Evolutionary conservation across 2,329 filamentous ascomycete genomes (phyloP).

Genomic region (Fusarium sp.): DNA sequence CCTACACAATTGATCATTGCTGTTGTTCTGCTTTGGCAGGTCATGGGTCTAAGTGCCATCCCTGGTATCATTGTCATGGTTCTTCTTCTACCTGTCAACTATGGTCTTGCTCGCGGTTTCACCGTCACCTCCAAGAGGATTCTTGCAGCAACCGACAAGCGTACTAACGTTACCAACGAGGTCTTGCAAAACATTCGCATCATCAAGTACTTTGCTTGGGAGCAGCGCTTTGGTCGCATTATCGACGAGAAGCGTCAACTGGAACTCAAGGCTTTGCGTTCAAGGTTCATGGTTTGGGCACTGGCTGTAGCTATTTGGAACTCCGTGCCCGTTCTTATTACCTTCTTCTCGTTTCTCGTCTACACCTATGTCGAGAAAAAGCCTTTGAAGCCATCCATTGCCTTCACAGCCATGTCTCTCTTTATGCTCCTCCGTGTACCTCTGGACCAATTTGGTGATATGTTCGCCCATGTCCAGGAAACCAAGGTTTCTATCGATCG

Average conservation of each 20-base stretch:
- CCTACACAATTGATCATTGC: conserved; percentile 89
- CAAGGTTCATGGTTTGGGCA: conserved; percentile 91
- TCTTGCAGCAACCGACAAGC: conserved; percentile 91
- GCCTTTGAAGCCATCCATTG: conserved; percentile 88
- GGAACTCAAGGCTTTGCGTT: conserved; percentile 83
- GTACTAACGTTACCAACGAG: conserved; percentile 97
- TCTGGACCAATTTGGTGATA: conserved; percentile 95
- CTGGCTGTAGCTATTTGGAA: conserved; percentile 95
- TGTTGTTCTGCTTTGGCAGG: conserved; percentile 84
- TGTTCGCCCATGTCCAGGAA: conserved; percentile 98
- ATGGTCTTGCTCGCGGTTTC: conserved; percentile 88
- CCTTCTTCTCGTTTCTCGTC: conserved; percentile 93
- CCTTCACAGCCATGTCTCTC: conserved; percentile 95
- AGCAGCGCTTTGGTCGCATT: conserved; percentile 85
- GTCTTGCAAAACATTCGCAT: conserved; percentile 97
- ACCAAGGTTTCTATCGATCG: conserved; percentile 97
- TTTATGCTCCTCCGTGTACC: conserved; percentile 95
- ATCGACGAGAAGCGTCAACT: conserved; percentile 88
- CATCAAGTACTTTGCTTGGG: conserved; percentile 99
- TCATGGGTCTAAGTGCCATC: conserved; percentile 93
- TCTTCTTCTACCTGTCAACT: conserved; percentile 89
- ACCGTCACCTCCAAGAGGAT: conserved; percentile 89
- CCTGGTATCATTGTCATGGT: conserved; percentile 93
- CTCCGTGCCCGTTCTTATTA: conserved; percentile 93
- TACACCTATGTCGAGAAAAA: conserved; percentile 93